phyloP scores from a whole-genome alignment of 306 rosid species.

The Phaseolus lunatus region DNA sequence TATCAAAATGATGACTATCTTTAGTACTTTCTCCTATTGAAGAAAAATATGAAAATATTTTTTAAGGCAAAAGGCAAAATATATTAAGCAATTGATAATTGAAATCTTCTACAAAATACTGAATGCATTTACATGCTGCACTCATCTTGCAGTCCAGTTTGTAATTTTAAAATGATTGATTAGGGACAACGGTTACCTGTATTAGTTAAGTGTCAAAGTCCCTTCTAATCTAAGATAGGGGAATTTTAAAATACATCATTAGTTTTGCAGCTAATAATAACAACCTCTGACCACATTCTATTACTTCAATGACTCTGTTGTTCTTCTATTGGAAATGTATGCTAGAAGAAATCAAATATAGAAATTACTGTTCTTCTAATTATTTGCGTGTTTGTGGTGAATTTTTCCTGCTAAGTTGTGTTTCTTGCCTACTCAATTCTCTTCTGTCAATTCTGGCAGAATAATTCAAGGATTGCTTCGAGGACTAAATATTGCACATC shows the following conservation, averaged over 20 bases:
- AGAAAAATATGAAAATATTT: not conserved
- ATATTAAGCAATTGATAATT: not conserved
- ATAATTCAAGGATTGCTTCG: conserved; percentile 79
- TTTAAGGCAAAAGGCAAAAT: not conserved
- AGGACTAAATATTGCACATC: conserved; percentile 92
- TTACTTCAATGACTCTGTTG: not conserved
- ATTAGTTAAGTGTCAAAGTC: conserved; percentile 3
- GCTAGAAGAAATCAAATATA: not conserved
- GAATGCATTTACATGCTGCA: not conserved
- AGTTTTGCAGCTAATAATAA: not conserved
- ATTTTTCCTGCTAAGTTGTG: conserved; percentile 29
- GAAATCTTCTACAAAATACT: not conserved
- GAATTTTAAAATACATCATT: conserved; percentile 10
- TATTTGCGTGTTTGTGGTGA: conserved; percentile 3
- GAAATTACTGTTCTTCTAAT: not conserved
- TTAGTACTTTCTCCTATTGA: conserved; percentile 17
- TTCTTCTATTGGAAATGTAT: not conserved
- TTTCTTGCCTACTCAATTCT: conserved; percentile 22
- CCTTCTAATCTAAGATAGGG: conserved; percentile 5
- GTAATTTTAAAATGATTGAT: not conserved
- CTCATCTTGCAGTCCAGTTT: not conserved
- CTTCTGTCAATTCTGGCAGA: conserved; percentile 52
- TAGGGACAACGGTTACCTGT: conserved; percentile 9
- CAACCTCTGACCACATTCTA: not conserved
- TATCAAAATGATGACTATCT: conserved; percentile 15